phyloP scores from a whole-genome alignment of 83 land plant genomes.

The Picea engelmannii region DNA sequence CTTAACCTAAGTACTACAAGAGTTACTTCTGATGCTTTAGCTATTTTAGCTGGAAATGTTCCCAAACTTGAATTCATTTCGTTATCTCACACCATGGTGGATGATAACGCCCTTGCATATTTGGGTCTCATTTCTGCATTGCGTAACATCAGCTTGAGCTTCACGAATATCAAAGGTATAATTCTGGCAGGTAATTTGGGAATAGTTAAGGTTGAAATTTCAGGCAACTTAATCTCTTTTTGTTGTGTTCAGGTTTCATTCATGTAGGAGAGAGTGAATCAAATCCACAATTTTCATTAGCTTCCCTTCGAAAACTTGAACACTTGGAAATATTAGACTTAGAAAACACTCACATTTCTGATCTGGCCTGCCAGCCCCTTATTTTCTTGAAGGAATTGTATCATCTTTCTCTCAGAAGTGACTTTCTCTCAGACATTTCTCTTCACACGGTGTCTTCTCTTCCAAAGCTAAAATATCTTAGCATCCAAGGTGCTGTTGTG shows the following conservation, averaged over 20 bases:
- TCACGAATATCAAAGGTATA: slow-evolving; percentile 79
- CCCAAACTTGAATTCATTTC: slow-evolving; percentile 66
- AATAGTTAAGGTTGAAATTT: neutral
- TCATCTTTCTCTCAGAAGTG: slow-evolving; percentile 55
- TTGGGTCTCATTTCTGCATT: slow-evolving; percentile 63
- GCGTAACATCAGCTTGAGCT: slow-evolving; percentile 52
- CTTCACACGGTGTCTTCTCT: slow-evolving; percentile 50
- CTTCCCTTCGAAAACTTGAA: slow-evolving; percentile 45
- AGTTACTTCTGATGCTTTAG: slow-evolving; percentile 66
- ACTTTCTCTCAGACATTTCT: slow-evolving; percentile 67
- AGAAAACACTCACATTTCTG: slow-evolving; percentile 57
- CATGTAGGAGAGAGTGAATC: slow-evolving; percentile 13
- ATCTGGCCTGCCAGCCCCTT: slow-evolving; percentile 45
- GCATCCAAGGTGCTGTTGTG: slow-evolving; percentile 71
- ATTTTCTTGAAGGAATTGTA: slow-evolving; percentile 39
- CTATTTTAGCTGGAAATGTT: slow-evolving; percentile 59
- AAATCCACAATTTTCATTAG: slow-evolving; percentile 30
- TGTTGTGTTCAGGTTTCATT: slow-evolving; percentile 41
- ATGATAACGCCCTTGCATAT: slow-evolving; percentile 64
- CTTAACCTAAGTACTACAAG: slow-evolving; percentile 69
- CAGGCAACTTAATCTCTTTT: neutral
- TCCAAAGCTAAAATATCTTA: slow-evolving; percentile 47
- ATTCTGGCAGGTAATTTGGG: neutral
- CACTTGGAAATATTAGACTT: slow-evolving; percentile 64
- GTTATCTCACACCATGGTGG: slow-evolving; percentile 66